These are phyloP conservation scores for Suhomyces maxii DNA, from an alignment of 1,139 yeast genomes.

Conservation along the genomic window DNA sequence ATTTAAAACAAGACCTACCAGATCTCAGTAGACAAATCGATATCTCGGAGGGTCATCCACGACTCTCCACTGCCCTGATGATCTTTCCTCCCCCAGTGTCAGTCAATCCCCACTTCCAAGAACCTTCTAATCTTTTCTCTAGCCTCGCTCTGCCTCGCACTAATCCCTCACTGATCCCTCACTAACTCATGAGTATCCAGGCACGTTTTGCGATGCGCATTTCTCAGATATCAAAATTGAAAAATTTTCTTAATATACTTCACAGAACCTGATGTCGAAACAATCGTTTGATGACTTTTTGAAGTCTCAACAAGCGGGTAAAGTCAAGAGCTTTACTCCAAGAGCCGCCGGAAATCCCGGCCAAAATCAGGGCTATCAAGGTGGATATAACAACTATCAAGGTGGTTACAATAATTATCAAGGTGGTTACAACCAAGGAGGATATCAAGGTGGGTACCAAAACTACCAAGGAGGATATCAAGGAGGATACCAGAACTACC, in stretches of 20 bases:
- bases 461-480: not conserved
- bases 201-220: constrained; percentile 8
- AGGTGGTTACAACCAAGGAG: constrained; percentile 1
- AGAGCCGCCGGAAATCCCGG: constrained; percentile 2
- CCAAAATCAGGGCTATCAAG: constrained; percentile 10
- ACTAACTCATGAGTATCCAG: not conserved
- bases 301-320: constrained; percentile 27
- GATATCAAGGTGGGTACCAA: constrained; percentile 7
- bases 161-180: not conserved
- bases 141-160: not conserved
- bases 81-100: no score
- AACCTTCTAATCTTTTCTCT: no score
- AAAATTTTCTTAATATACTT: constrained; percentile 4
- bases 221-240: not conserved
- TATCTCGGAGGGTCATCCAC: no score
- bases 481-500: constrained; percentile 1
- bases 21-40: no score
- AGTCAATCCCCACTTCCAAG: no score
- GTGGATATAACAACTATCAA: constrained; percentile 9
- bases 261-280: constrained; percentile 24
- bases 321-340: constrained; percentile 16
- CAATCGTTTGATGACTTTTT: constrained; percentile 37
- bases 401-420: constrained; percentile 8
- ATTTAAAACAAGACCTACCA: no score
- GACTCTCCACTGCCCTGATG: no score